phyloP scores from a whole-genome alignment of 352 stramenopile genomes.

The Chrysophaeum taylorii region DNA sequence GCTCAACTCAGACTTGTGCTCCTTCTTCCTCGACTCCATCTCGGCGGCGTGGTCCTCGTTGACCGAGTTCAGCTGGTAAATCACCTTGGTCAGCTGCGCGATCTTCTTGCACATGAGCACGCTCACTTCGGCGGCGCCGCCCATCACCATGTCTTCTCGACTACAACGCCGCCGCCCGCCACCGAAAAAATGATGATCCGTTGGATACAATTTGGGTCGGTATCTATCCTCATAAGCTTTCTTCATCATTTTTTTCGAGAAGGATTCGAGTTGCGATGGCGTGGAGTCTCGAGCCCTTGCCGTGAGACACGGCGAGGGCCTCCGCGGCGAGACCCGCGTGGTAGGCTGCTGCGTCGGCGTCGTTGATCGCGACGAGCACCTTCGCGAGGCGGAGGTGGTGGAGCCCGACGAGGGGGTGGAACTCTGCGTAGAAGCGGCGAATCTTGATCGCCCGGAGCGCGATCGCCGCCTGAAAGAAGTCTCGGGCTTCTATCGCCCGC shows the following conservation, averaged over 20 bases:
- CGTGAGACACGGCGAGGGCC: not conserved
- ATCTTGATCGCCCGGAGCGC: no score
- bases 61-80: constrained; percentile 76
- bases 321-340: not conserved
- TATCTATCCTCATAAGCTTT: no score
- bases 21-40: constrained; percentile 4
- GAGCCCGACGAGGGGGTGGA: not conserved
- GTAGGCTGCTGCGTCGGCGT: not conserved
- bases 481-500: no score
- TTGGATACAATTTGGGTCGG: no score
- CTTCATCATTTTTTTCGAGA: no score
- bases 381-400: not conserved
- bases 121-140: no score
- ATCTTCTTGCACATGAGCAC: constrained; percentile 83
- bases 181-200: no score
- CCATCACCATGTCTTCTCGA: no score
- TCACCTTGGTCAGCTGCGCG: constrained; percentile 72
- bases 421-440: not conserved
- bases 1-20: constrained; percentile 23
- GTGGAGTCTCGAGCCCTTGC: not conserved
- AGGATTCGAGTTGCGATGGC: no score
- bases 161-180: no score
- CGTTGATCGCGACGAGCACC: not conserved
- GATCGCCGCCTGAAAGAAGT: no score
- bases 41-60: constrained; percentile 64